A percentile compares a stretch with the other conserved stretches of the same genome.
Evolutionary conservation across 768 basidiomycete genomes (phyloP).

Genomic region (Sporobolomyces phaffii): DNA sequence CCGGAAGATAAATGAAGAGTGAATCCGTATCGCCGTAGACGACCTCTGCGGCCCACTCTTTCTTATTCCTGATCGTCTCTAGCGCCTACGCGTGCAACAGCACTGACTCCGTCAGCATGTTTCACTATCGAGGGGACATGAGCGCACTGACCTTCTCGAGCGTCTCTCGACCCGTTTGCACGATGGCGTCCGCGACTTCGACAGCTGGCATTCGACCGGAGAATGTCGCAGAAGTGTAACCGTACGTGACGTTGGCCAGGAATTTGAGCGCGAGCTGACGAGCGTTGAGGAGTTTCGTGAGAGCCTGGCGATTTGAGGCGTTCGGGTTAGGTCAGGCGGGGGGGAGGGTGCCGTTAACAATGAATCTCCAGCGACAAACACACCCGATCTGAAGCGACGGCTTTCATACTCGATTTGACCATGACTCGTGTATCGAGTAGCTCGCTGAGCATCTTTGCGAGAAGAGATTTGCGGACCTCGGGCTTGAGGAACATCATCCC

Average conservation of each 20-base stretch:
- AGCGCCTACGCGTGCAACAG: constrained; percentile 59
- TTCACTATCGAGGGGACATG: too few relatives aligned
- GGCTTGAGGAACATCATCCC: constrained; percentile 90
- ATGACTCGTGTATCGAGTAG: constrained; percentile 90
- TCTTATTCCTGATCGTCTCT: constrained; percentile 63
- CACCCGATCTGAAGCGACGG: constrained; percentile 67
- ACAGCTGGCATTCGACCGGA: constrained; percentile 98
- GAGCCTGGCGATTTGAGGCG: constrained; percentile 52
- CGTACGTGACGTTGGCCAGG: constrained; percentile 86
- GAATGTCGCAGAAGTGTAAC: constrained; percentile 88
- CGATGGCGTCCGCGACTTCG: constrained; percentile 95
- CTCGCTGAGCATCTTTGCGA: constrained; percentile 87
- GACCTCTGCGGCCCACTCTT: constrained; percentile 83
- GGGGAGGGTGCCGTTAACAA: background rate
- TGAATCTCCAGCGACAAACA: background rate
- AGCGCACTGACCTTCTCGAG: constrained; percentile 83
- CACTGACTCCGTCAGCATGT: too few relatives aligned
- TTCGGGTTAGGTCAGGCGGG: background rate
- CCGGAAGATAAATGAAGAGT: constrained; percentile 82
- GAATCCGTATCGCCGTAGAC: constrained; percentile 99
- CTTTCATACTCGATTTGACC: constrained; percentile 96
- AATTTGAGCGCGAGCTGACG: constrained; percentile 89
- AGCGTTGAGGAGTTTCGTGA: constrained; percentile 73
- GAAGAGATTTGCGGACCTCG: constrained; percentile 70
- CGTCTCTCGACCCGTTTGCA: constrained; percentile 91